These are phyloP conservation scores for Talaromyces pinophilus DNA, from an alignment of 2,329 filamentous ascomycete species.

Conservation along the genomic window DNA sequence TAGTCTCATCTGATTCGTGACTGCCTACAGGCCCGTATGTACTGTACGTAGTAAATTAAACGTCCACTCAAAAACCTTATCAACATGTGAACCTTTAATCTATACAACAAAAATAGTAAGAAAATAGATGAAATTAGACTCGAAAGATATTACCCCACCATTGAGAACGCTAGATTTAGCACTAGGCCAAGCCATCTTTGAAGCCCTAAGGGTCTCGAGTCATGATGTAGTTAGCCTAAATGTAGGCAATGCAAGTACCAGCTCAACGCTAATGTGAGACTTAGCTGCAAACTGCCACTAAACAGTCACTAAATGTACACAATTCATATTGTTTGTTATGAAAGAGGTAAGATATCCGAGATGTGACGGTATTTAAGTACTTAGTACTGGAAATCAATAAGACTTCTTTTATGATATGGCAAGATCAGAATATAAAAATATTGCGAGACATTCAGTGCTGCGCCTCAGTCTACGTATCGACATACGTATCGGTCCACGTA, in stretches of 20 bases:
- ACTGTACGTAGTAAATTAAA: neutral
- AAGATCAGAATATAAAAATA: neutral
- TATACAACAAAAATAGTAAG: neutral
- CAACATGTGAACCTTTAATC: neutral
- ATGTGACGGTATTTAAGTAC: neutral
- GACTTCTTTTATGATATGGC: neutral
- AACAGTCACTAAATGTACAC: neutral
- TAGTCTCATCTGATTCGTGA: neutral
- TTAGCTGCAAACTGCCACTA: neutral
- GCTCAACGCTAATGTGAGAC: neutral
- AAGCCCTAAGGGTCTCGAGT: neutral
- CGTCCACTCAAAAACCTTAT: neutral
- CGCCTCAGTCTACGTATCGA: neutral
- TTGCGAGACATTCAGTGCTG: neutral
- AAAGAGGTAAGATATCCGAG: neutral
- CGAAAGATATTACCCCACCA: constrained; percentile 3
- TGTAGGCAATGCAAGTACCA: neutral
- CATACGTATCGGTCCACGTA: neutral
- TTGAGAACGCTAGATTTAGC: neutral
- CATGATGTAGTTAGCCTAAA: neutral
- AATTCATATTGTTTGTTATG: neutral
- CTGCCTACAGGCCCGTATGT: neutral
- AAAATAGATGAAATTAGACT: neutral
- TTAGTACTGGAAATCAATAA: neutral
- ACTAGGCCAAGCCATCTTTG: neutral